Evolutionary conservation across 345 rosid species (phyloP).

Genomic region (Streptanthus diversifolius): DNA sequence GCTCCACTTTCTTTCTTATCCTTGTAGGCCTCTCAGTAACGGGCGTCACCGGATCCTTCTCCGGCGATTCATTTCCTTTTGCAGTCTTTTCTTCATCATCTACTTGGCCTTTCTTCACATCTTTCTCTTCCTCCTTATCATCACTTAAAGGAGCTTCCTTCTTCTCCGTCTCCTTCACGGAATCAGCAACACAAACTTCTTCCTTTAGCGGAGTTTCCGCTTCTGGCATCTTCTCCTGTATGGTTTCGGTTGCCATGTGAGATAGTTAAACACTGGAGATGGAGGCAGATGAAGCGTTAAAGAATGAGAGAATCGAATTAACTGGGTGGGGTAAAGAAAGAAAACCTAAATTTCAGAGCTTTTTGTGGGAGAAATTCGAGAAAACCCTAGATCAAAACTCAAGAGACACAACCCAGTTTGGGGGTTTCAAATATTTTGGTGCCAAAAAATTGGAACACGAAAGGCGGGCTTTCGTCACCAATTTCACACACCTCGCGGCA

Average conservation of each 20-base stretch:
- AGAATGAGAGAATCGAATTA: not conserved
- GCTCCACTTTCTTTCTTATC: slow-evolving; percentile 69
- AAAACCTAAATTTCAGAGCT: slow-evolving; percentile 11
- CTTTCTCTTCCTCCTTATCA: not conserved
- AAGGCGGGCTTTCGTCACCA: not conserved
- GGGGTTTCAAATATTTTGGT: slow-evolving; percentile 20
- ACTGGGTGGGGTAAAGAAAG: not conserved
- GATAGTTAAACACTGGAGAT: not conserved
- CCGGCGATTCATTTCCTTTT: not conserved
- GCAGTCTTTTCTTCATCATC: slow-evolving; percentile 16
- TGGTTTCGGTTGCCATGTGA: slow-evolving; percentile 65
- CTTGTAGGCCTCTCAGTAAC: slow-evolving; percentile 72
- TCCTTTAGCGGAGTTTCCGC: slow-evolving; percentile 29
- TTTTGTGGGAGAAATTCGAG: slow-evolving; percentile 3
- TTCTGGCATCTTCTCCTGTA: slow-evolving; percentile 50
- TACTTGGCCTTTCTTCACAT: not conserved
- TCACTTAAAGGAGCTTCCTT: slow-evolving; percentile 5
- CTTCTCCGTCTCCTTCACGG: slow-evolving; percentile 12
- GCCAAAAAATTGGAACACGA: not conserved
- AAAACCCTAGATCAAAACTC: not conserved
- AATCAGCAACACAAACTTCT: slow-evolving; percentile 14
- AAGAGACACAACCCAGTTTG: not conserved
- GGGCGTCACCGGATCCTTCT: slow-evolving; percentile 34
- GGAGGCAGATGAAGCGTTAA: not conserved
- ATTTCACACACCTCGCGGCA: slow-evolving; percentile 16